A percentile compares a stretch with the other conserved stretches of the same genome.
Conservation (phyloP, 1,284 basidiomycete species). For the Marasmius oreades region DNA sequence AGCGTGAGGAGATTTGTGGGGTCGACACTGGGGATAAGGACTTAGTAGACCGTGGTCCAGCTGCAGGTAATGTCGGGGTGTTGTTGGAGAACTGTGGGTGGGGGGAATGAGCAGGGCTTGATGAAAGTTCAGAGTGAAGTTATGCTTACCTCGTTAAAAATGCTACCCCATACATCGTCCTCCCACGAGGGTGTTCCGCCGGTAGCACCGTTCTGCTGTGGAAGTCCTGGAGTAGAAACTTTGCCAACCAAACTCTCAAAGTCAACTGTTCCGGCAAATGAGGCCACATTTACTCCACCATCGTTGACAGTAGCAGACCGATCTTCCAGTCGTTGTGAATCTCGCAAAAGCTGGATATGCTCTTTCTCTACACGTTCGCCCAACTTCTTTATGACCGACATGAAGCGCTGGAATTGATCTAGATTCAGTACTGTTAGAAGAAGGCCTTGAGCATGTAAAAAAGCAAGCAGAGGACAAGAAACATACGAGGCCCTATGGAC, state of each 20-base stretch:
- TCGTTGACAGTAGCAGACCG: slow-evolving; percentile 48
- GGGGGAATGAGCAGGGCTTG: neutral
- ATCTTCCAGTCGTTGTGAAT: slow-evolving; percentile 81
- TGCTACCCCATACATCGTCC: slow-evolving; percentile 78
- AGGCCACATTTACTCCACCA: slow-evolving; percentile 28
- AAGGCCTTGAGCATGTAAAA: neutral
- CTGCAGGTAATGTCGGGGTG: too few species aligned
- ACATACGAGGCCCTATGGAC: slow-evolving; percentile 91
- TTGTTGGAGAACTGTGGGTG: too few species aligned
- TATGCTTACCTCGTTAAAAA: slow-evolving; percentile 42
- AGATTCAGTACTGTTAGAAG: slow-evolving; percentile 70
- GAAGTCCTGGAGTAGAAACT: slow-evolving; percentile 9
- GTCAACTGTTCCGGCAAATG: slow-evolving; percentile 45
- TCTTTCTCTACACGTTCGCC: slow-evolving; percentile 83
- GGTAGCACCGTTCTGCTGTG: slow-evolving; percentile 32
- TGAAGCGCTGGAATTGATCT: slow-evolving; percentile 89
- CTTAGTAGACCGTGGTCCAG: too few species aligned
- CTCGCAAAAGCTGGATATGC: slow-evolving; percentile 79
- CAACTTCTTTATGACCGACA: slow-evolving; percentile 72
- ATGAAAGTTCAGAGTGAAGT: neutral
- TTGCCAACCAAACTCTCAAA: slow-evolving; percentile 75
- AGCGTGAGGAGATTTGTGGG: neutral
- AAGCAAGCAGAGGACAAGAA: neutral
- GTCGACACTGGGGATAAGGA: neutral
- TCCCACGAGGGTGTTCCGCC: slow-evolving; percentile 56